A percentile compares a stretch with the other conserved stretches of the same genome.
Conservation (phyloP, 371 early-diverging fungal genomes). For the Rhizomucor pusillus region DNA sequence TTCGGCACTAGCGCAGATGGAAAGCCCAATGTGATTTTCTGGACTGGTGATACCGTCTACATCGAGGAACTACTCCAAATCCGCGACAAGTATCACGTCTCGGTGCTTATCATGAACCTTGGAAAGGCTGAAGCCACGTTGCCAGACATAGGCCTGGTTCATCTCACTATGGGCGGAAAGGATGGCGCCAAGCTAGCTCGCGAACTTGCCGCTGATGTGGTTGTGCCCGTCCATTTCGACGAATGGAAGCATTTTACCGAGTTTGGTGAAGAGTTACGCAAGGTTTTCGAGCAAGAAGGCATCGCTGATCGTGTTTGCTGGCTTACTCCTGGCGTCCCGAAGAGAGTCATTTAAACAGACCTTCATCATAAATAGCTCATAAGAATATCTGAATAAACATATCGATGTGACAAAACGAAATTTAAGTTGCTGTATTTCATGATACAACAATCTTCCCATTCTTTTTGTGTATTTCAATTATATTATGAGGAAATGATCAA, state of each 20-base stretch:
- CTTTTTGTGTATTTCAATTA: too few relatives aligned
- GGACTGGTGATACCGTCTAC: slow-evolving; percentile 1
- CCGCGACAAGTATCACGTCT: slow-evolving; percentile 4
- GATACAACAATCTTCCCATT: too few relatives aligned
- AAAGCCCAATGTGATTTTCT: slow-evolving; percentile 2
- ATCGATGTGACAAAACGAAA: too few relatives aligned
- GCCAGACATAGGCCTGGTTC: background rate
- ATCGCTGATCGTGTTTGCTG: background rate
- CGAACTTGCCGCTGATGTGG: background rate
- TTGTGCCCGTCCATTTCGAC: slow-evolving; percentile 1
- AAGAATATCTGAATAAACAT: too few relatives aligned
- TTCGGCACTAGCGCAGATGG: slow-evolving; percentile 1
- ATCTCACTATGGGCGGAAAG: slow-evolving; percentile 2
- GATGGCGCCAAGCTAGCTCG: slow-evolving; percentile 1
- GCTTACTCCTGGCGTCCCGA: slow-evolving; percentile 1
- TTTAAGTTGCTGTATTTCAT: too few relatives aligned
- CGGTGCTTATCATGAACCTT: slow-evolving; percentile 1
- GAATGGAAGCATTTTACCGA: slow-evolving; percentile 5
- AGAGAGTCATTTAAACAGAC: background rate
- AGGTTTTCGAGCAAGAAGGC: slow-evolving; percentile 1
- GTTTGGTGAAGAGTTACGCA: background rate
- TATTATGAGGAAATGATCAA: too few relatives aligned
- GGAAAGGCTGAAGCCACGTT: background rate
- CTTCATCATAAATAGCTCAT: too few relatives aligned
- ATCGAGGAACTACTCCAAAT: background rate